phyloP scores from a whole-genome alignment of 2,329 filamentous ascomycete genomes.

The Epichloe hybrida region DNA sequence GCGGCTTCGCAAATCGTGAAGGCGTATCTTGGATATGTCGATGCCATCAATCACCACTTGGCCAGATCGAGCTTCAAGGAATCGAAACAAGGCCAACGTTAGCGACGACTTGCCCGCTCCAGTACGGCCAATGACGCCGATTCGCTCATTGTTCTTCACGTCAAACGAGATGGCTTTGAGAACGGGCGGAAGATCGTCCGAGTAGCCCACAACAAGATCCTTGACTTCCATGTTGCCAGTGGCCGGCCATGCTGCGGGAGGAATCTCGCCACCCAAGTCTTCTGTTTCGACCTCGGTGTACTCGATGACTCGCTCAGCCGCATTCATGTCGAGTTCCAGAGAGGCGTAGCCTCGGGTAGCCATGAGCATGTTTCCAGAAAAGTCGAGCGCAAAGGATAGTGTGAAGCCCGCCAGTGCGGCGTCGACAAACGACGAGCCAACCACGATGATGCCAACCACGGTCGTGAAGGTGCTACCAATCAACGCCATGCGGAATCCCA shows the following conservation, averaged over 20 bases:
- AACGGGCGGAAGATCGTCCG: constrained; percentile 55
- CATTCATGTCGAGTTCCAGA: constrained; percentile 67
- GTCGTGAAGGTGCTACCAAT: constrained; percentile 57
- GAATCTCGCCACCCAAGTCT: constrained; percentile 43
- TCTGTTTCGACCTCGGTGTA: constrained; percentile 59
- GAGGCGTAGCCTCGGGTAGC: constrained; percentile 54
- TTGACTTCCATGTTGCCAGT: constrained; percentile 61
- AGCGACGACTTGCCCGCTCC: constrained; percentile 67
- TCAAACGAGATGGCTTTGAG: constrained; percentile 56
- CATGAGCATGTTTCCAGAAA: constrained; percentile 50
- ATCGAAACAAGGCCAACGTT: constrained; percentile 64
- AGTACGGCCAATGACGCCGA: constrained; percentile 68
- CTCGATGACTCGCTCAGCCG: constrained; percentile 62
- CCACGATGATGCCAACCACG: constrained; percentile 50
- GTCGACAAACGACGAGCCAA: constrained; percentile 47
- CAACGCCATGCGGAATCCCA: constrained; percentile 57
- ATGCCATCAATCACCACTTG: constrained; percentile 58
- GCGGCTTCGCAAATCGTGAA: constrained; percentile 57
- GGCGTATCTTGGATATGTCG: constrained; percentile 58
- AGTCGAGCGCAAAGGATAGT: constrained; percentile 54
- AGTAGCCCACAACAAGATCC: constrained; percentile 59
- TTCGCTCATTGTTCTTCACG: constrained; percentile 51
- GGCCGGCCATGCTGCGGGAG: constrained; percentile 62
- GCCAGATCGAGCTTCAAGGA: constrained; percentile 55
- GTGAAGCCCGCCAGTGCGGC: constrained; percentile 64